Evolutionary conservation across 2,329 filamentous ascomycete genomes (phyloP), one percentile per base, ranked within the genome.

Genomic region (Penicillium sp.): DNA sequence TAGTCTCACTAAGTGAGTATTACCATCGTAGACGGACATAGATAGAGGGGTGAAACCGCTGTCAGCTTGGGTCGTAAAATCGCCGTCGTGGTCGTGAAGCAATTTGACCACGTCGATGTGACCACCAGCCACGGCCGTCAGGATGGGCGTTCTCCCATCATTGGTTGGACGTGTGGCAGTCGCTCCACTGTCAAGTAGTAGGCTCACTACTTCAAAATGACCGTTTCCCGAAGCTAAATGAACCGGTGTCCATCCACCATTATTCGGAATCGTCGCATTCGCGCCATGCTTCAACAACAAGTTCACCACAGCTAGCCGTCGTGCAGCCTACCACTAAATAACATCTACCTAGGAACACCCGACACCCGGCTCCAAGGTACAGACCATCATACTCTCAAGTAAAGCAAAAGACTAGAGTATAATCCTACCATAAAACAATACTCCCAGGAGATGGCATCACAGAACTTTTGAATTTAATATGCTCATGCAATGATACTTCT

Each of bases 401-500:
- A 28, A 28, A 28, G 28, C 28, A 28, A 28, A 7, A 6, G 28
- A 28, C 28, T 28, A 6, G 28, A 28, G 4, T 28, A 6, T 28
- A 28, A 1, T n/a, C 2, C 9, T 44, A n/a, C 38, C 19, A 44
- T 9, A 24, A 22, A 19, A 24, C n/a, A 7, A 44, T 7, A 22
- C 9, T 44, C 13, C 17, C 2, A 44, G 40, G 13, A n/a, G 3
- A 13, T 12, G 3, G 19, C 4, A 22, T 42, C 1, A 44, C 4
- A 12, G 19, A 30, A n/a, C 45, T 49, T 49, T 49, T 49, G 3
- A 30, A 47, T 26, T 49, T 7, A 28, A 26, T 4, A 17, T 28
- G 30, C 45, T 49, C 45, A 49, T 49, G 15, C 24, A 49, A 49
- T n/a, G 45, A n/a, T 30, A 50, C 30, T 33, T 33, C 30, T 33